A percentile compares a stretch with the other conserved stretches of the same genome.
phyloP scores from a whole-genome alignment of 2,329 filamentous ascomycete genomes.

The Ascochyta viciae-villosae region DNA sequence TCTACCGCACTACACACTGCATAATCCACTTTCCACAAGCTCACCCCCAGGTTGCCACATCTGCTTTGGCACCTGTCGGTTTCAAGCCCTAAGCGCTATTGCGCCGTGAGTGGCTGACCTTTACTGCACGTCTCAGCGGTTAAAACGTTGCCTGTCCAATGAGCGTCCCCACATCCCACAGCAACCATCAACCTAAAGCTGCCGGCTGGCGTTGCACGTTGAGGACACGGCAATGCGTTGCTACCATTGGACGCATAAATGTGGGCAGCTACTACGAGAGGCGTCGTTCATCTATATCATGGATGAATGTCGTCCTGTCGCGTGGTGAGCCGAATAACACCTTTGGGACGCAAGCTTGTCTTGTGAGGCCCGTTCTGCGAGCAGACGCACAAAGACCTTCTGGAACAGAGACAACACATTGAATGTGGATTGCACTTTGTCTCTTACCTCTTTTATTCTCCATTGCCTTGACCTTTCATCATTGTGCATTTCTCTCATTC shows the following conservation, averaged over 20 bases:
- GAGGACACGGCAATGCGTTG: conserved; percentile 23
- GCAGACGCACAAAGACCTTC: conserved; percentile 13
- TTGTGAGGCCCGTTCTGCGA: conserved; percentile 4
- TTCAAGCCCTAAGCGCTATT: conserved; percentile 42
- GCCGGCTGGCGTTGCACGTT: conserved; percentile 27
- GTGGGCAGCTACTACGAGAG: conserved; percentile 15
- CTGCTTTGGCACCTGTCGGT: conserved; percentile 25
- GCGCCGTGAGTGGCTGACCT: conserved; percentile 33
- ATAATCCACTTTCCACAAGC: conserved; percentile 12
- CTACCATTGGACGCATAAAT: conserved; percentile 28
- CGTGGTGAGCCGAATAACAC: conserved; percentile 26
- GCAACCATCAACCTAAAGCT: conserved; percentile 16
- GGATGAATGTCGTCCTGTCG: conserved; percentile 28
- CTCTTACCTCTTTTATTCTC: conserved; percentile 7
- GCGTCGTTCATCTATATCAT: conserved; percentile 30
- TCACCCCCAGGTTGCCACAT: conserved; percentile 20
- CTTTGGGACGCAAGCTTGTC: conserved; percentile 21
- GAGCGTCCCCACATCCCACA: conserved; percentile 1
- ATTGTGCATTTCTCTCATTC: conserved; percentile 14
- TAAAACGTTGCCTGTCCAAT: conserved; percentile 30
- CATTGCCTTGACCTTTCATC: conserved; percentile 4
- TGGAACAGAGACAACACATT: conserved; percentile 19
- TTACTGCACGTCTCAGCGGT: conserved; percentile 35
- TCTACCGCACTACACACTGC: conserved; percentile 4
- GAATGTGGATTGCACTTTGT: conserved; percentile 6